A percentile compares a stretch with the other conserved stretches of the same genome.
Evolutionary conservation across 495 filamentous ascomycete genomes (phyloP).

Genomic region (Terfezia claveryi): DNA sequence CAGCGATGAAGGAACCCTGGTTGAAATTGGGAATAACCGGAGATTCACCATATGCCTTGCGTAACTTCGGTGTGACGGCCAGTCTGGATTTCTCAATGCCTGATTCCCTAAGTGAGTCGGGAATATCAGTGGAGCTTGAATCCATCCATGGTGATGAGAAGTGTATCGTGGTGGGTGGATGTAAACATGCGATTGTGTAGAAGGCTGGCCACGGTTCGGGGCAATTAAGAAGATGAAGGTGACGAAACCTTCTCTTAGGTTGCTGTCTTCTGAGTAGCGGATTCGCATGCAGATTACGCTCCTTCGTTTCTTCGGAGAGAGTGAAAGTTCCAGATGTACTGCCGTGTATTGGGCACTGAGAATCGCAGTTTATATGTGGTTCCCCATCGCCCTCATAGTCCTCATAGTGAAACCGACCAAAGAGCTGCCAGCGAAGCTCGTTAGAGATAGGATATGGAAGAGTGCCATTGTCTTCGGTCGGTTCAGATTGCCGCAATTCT

Average conservation of each 20-base stretch:
- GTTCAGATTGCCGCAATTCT: neutral
- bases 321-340: neutral
- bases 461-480: too few relatives aligned
- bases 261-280: neutral
- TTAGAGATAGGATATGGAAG: too few relatives aligned
- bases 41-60: neutral
- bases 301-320: neutral
- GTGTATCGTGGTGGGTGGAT: neutral
- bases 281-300: neutral
- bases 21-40: neutral
- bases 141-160: neutral
- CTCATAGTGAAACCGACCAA: neutral
- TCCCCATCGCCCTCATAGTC: neutral
- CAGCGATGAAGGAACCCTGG: neutral
- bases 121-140: neutral
- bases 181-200: neutral
- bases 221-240: neutral
- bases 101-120: neutral
- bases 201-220: neutral
- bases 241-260: neutral
- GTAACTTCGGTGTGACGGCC: neutral
- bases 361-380: neutral
- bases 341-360: neutral
- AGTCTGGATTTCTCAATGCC: neutral
- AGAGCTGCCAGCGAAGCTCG: too few relatives aligned